These are phyloP conservation scores for Pseudocercospora eumusae DNA, from an alignment of 2,329 filamentous ascomycete species.

Conservation along the genomic window DNA sequence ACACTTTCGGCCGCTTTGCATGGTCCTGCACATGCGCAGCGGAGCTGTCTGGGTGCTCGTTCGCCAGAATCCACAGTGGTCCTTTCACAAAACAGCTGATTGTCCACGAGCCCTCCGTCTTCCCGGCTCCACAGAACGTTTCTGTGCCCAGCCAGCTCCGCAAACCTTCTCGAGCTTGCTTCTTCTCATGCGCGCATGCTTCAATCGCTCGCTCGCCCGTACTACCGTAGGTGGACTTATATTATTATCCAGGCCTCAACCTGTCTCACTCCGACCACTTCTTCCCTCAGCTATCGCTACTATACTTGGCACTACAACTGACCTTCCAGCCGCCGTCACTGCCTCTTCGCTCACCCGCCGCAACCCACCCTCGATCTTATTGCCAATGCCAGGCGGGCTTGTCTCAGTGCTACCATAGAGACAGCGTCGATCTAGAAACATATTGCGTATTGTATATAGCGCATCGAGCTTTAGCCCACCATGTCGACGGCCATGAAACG, in stretches of 20 bases:
- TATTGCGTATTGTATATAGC: conserved; percentile 17
- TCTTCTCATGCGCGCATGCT: conserved; percentile 4
- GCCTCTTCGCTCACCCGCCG: not conserved
- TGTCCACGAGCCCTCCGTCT: not conserved
- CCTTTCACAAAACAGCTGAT: not conserved
- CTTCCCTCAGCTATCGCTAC: conserved; percentile 5
- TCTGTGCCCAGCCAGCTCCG: conserved; percentile 8
- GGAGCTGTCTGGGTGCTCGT: not conserved
- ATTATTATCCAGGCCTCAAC: conserved; percentile 4
- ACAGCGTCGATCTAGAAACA: conserved; percentile 18
- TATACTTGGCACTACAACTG: not conserved
- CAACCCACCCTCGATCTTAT: conserved; percentile 10
- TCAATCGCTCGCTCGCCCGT: not conserved
- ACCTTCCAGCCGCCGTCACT: conserved; percentile 9
- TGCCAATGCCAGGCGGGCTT: conserved; percentile 1
- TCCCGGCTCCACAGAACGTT: conserved; percentile 3
- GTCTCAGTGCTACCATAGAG: conserved; percentile 22
- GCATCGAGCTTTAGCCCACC: conserved; percentile 20
- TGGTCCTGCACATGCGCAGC: not conserved
- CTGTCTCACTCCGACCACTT: conserved; percentile 18
- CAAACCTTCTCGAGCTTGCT: conserved; percentile 10
- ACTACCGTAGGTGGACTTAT: conserved; percentile 1
- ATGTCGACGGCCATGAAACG: conserved; percentile 68
- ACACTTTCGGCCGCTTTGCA: not conserved
- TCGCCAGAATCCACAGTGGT: not conserved